Percentiles rank a stretch among this genome's conserved stretches.
These are phyloP conservation scores for Termitomyces sp. DNA, from an alignment of 768 basidiomycete species.

Conservation along the genomic window DNA sequence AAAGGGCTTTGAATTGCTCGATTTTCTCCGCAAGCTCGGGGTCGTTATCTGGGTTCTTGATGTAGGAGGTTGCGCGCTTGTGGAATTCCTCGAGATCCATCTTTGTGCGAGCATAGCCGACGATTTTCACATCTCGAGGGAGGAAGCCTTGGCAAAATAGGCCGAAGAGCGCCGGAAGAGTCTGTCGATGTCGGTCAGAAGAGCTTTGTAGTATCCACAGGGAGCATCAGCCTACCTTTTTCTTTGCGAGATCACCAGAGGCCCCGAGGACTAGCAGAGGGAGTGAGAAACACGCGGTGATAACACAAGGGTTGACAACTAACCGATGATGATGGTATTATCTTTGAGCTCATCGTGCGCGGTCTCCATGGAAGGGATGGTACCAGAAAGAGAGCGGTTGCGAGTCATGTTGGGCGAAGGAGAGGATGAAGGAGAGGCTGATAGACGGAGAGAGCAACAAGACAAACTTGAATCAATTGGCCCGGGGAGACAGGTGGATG, in stretches of 20 bases:
- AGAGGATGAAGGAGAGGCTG: constrained; percentile 4
- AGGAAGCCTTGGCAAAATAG: constrained; percentile 80
- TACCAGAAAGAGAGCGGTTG: constrained; percentile 65
- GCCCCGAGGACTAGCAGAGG: constrained; percentile 77
- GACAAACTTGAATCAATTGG: neutral
- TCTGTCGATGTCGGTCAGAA: constrained; percentile 44
- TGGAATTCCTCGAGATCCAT: constrained; percentile 85
- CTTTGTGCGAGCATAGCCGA: constrained; percentile 96
- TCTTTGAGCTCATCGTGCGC: constrained; percentile 69
- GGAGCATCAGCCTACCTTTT: constrained; percentile 60
- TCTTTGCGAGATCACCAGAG: constrained; percentile 97
- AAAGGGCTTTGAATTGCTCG: constrained; percentile 78
- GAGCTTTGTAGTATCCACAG: neutral
- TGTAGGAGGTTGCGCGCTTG: constrained; percentile 78
- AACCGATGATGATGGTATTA: constrained; percentile 88
- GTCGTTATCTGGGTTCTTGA: constrained; percentile 74
- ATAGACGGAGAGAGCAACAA: constrained; percentile 10
- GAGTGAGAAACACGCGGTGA: constrained; percentile 8
- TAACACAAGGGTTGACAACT: constrained; percentile 26
- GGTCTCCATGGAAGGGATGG: constrained; percentile 88
- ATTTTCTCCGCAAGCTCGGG: constrained; percentile 55
- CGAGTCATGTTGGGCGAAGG: constrained; percentile 34
- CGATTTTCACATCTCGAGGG: constrained; percentile 81
- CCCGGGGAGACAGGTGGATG: constrained; percentile 10
- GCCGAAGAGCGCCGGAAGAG: constrained; percentile 91